Conservation (phyloP, 495 filamentous ascomycete genomes). For the Aspergillus panamensis region DNA sequence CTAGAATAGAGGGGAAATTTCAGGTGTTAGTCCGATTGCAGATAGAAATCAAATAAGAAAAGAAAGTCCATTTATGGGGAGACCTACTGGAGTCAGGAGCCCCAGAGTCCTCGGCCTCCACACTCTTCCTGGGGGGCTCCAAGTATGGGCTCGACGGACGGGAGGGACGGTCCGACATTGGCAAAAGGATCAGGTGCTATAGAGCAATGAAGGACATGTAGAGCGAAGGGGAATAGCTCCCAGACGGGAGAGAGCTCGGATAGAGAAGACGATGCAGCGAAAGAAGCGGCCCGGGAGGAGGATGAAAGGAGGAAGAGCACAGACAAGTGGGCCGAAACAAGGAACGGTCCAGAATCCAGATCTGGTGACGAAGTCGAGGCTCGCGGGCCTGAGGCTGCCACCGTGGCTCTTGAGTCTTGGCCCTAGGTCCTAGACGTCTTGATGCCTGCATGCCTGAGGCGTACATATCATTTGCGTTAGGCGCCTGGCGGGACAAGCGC, state of each 20-base stretch:
- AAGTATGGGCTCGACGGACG: constrained; percentile 45
- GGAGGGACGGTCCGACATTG: constrained; percentile 43
- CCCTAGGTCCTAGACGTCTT: not conserved
- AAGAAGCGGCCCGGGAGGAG: constrained; percentile 17
- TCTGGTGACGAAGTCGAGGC: constrained; percentile 41
- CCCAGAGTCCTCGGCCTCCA: constrained; percentile 68
- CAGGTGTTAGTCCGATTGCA: not conserved
- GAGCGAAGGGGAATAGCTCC: constrained; percentile 1
- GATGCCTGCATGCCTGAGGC: constrained; percentile 14
- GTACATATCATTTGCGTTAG: constrained; percentile 9
- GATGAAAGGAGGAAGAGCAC: constrained; percentile 11
- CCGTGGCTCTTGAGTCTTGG: not conserved
- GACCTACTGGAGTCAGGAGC: constrained; percentile 75
- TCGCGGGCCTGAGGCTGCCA: constrained; percentile 30
- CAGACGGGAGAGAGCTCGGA: not conserved
- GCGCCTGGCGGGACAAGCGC: constrained; percentile 26
- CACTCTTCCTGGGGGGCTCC: constrained; percentile 63
- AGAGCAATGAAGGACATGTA: constrained; percentile 25
- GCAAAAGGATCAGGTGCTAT: constrained; percentile 19
- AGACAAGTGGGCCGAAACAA: constrained; percentile 5
- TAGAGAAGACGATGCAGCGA: constrained; percentile 11
- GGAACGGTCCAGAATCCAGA: constrained; percentile 15
- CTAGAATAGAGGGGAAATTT: constrained; percentile 16
- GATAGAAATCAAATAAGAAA: not conserved
- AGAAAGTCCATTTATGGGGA: not conserved